Percentiles rank a stretch among this genome's conserved stretches.
These are phyloP conservation scores for Salix brachista DNA, from an alignment of 345 rosid genomes.

Conservation along the genomic window DNA sequence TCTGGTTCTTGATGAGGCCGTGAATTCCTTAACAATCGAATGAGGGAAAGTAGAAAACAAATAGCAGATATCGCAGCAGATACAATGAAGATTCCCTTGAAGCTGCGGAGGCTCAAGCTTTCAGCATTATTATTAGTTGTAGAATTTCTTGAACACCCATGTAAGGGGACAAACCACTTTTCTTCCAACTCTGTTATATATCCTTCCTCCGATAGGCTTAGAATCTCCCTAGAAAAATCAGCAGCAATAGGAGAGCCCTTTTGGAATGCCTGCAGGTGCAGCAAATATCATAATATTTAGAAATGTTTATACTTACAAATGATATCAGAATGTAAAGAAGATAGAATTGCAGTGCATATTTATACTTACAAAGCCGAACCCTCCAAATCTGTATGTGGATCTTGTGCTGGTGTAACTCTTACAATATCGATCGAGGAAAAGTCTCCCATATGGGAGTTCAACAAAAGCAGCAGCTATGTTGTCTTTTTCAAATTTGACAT, in stretches of 20 bases:
- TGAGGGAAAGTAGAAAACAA: conserved; percentile 31
- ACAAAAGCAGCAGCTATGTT: conserved; percentile 44
- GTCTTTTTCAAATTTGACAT: conserved; percentile 23
- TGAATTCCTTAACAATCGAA: conserved; percentile 10
- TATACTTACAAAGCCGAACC: conserved; percentile 54
- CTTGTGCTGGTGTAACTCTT: conserved; percentile 23
- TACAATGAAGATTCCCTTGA: conserved; percentile 42
- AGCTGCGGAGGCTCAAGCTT: conserved; percentile 35
- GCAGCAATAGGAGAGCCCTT: conserved; percentile 41
- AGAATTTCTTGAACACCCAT: conserved; percentile 14
- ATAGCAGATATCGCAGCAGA: conserved; percentile 35
- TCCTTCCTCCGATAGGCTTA: conserved; percentile 40
- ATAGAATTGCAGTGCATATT: background rate
- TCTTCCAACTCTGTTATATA: conserved; percentile 22
- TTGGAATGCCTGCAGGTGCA: conserved; percentile 39
- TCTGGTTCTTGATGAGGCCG: background rate
- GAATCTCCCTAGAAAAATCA: conserved; percentile 46
- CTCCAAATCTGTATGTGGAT: conserved; percentile 43
- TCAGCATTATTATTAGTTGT: conserved; percentile 6
- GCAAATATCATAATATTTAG: background rate
- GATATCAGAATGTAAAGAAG: background rate
- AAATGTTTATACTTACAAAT: background rate
- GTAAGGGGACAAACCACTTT: conserved; percentile 25
- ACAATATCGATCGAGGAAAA: conserved; percentile 38
- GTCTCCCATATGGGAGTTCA: conserved; percentile 50